A percentile compares a stretch with the other conserved stretches of the same genome.
These are phyloP conservation scores for Dictyostelium purpureum DNA, from an alignment of 78 protist species.

Conservation along the genomic window DNA sequence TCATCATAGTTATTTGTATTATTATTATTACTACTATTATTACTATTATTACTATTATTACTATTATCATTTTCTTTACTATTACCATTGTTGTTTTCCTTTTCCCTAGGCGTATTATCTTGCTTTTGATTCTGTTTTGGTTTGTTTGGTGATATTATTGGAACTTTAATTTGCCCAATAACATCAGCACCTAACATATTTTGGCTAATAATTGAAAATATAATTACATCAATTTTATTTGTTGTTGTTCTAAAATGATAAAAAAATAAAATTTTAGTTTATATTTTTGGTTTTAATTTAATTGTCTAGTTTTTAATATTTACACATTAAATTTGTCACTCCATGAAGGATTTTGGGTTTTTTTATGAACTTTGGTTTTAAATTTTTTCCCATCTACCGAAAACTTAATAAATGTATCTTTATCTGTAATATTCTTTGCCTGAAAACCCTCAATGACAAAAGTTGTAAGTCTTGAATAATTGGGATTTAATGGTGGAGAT, in stretches of 20 bases:
- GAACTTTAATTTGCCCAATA: conserved; percentile 28
- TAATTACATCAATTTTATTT: conserved; percentile 3
- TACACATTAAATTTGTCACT: conserved; percentile 68
- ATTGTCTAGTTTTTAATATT: neutral
- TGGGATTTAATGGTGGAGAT: neutral
- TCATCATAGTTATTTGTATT: neutral
- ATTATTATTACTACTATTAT: too few relatives aligned
- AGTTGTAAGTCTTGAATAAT: neutral
- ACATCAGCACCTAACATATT: conserved; percentile 65
- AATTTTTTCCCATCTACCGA: conserved; percentile 55
- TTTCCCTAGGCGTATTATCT: too few relatives aligned
- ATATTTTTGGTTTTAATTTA: neutral
- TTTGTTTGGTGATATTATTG: neutral
- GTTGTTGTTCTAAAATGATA: conserved; percentile 24
- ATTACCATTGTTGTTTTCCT: neutral
- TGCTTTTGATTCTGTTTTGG: neutral
- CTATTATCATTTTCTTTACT: too few relatives aligned
- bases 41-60: too few relatives aligned
- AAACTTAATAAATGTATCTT: conserved; percentile 62
- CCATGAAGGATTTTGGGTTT: conserved; percentile 53
- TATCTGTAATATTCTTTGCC: conserved; percentile 56
- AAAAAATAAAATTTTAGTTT: neutral
- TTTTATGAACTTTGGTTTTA: conserved; percentile 56
- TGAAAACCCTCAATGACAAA: conserved; percentile 17
- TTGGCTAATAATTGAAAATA: conserved; percentile 41